phyloP scores from a whole-genome alignment of 2,329 filamentous ascomycete genomes.

The Aspergillus novoparasiticus region DNA sequence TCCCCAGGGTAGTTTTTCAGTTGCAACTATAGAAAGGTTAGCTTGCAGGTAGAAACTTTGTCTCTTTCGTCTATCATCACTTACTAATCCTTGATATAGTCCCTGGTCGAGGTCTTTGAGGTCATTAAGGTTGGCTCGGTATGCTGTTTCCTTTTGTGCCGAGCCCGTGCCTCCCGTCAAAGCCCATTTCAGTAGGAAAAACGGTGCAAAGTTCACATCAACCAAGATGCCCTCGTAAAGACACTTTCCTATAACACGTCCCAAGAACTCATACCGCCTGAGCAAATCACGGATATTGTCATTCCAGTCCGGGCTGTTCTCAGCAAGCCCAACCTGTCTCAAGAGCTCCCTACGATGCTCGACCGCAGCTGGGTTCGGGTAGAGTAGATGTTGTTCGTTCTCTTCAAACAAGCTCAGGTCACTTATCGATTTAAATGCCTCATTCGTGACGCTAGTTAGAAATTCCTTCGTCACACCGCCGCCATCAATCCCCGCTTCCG shows the following conservation, averaged over 20 bases:
- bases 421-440: slow-evolving; percentile 71
- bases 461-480: slow-evolving; percentile 98
- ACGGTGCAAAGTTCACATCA: slow-evolving; percentile 88
- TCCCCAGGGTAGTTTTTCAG: slow-evolving; percentile 86
- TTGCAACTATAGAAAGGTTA: slow-evolving; percentile 45
- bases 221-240: slow-evolving; percentile 95
- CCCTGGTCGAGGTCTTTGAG: slow-evolving; percentile 87
- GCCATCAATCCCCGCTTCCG: slow-evolving; percentile 93
- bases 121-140: slow-evolving; percentile 93
- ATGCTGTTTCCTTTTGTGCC: slow-evolving; percentile 68
- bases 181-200: slow-evolving; percentile 96
- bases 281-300: slow-evolving; percentile 63
- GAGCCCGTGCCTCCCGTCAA: slow-evolving; percentile 67
- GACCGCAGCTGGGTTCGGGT: slow-evolving; percentile 79
- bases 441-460: slow-evolving; percentile 80
- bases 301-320: slow-evolving; percentile 60
- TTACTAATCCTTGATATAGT: slow-evolving; percentile 80
- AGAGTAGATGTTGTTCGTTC: slow-evolving; percentile 83
- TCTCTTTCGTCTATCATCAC: slow-evolving; percentile 20
- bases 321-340: slow-evolving; percentile 53
- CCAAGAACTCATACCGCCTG: slow-evolving; percentile 84
- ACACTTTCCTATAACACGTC: slow-evolving; percentile 92
- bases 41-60: slow-evolving; percentile 2
- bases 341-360: slow-evolving; percentile 68
- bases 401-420: slow-evolving; percentile 71